phyloP scores from a whole-genome alignment of 106 monocot genomes.

The Platanthera guangdongensis region DNA sequence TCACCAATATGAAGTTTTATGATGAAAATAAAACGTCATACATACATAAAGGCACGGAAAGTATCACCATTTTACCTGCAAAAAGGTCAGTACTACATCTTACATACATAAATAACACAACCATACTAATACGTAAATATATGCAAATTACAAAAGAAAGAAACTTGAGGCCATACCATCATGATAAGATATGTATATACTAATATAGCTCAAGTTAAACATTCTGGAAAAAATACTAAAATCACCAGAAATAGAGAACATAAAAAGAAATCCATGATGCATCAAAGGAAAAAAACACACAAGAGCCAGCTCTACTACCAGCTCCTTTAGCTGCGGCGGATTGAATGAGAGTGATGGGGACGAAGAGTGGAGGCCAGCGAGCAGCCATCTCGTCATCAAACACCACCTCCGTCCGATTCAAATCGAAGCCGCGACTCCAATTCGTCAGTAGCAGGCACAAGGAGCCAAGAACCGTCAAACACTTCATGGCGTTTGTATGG shows the following conservation, averaged over 20 bases:
- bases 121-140: too few relatives aligned
- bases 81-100: too few relatives aligned
- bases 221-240: background rate
- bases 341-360: constrained; percentile 53
- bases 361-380: constrained; percentile 23
- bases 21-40: too few relatives aligned
- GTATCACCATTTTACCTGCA: too few relatives aligned
- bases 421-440: constrained; percentile 12
- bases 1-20: too few relatives aligned
- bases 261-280: background rate
- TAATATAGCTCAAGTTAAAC: background rate
- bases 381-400: background rate
- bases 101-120: too few relatives aligned
- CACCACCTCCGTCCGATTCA: constrained; percentile 1
- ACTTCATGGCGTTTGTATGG: background rate
- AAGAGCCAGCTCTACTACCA: constrained; percentile 19
- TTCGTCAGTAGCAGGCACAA: constrained; percentile 20
- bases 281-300: background rate
- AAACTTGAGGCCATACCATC: background rate
- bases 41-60: too few relatives aligned
- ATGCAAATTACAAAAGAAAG: background rate
- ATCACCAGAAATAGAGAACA: background rate
- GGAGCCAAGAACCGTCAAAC: constrained; percentile 13
- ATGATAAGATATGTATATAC: background rate
- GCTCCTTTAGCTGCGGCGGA: constrained; percentile 73